Evolutionary conservation across 805 yeast species (phyloP).

Genomic region (Kodamaea restingae): DNA sequence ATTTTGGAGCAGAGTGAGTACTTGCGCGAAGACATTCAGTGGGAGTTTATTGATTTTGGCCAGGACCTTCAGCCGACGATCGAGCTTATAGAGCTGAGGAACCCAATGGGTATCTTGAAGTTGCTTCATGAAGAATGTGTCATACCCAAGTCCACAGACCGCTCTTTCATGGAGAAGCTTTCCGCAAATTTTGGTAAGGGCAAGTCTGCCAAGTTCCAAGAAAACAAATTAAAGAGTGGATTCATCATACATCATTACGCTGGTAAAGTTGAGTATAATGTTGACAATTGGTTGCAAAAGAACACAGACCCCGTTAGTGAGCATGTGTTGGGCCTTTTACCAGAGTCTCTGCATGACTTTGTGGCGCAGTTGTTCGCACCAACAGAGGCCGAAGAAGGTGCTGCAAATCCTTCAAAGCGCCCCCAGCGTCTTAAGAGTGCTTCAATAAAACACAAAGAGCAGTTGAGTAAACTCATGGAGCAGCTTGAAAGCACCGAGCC

Average conservation of each 20-base stretch:
- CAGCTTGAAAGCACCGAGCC: slow-evolving; percentile 83
- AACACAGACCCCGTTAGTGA: slow-evolving; percentile 92
- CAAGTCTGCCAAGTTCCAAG: slow-evolving; percentile 51
- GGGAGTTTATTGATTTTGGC: slow-evolving; percentile 89
- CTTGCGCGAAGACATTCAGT: slow-evolving; percentile 53
- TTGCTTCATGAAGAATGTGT: slow-evolving; percentile 92
- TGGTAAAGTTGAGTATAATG: slow-evolving; percentile 89
- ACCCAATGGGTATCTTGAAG: slow-evolving; percentile 78
- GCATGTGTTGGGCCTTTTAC: slow-evolving; percentile 57
- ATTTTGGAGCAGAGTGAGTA: slow-evolving; percentile 60
- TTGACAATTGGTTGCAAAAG: slow-evolving; percentile 90
- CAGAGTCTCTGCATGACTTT: slow-evolving; percentile 53
- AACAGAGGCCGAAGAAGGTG: neutral
- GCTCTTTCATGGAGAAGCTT: slow-evolving; percentile 76
- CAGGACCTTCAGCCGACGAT: slow-evolving; percentile 92
- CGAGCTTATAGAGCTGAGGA: slow-evolving; percentile 74
- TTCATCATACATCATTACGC: slow-evolving; percentile 91
- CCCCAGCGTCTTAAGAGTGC: slow-evolving; percentile 50
- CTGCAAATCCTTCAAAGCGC: slow-evolving; percentile 22
- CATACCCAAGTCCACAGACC: slow-evolving; percentile 85
- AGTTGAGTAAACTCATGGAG: slow-evolving; percentile 63
- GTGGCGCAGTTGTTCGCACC: slow-evolving; percentile 50
- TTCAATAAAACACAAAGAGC: slow-evolving; percentile 86
- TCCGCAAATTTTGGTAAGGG: slow-evolving; percentile 56
- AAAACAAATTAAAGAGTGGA: slow-evolving; percentile 71